Conservation (phyloP, 306 rosid species). For the Sechiopsis laciniata region DNA sequence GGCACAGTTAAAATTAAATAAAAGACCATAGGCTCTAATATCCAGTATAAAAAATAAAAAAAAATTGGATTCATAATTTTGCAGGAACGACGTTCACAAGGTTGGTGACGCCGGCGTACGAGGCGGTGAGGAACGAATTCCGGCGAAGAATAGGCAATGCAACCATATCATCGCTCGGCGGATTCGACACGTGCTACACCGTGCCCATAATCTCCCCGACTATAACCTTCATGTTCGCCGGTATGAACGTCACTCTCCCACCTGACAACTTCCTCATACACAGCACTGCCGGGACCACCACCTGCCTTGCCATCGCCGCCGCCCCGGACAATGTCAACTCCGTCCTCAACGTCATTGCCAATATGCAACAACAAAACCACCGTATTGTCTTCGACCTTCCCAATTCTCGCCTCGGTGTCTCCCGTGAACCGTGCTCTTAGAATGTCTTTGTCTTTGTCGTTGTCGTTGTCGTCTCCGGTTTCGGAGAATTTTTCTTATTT, state of each 20-base stretch:
- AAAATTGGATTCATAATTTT: too few relatives aligned
- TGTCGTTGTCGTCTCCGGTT: not conserved
- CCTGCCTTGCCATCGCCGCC: conserved; percentile 79
- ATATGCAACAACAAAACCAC: conserved; percentile 92
- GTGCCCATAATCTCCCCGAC: conserved; percentile 64
- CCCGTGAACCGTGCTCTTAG: conserved; percentile 68
- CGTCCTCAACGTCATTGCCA: conserved; percentile 82
- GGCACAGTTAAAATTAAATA: too few relatives aligned
- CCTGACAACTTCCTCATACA: conserved; percentile 66
- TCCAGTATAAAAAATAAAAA: too few relatives aligned
- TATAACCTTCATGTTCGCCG: conserved; percentile 69
- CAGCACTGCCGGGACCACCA: conserved; percentile 56
- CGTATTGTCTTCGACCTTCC: conserved; percentile 74
- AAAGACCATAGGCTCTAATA: too few relatives aligned
- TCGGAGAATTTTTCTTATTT: not conserved
- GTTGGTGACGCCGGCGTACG: conserved; percentile 61
- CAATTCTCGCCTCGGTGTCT: conserved; percentile 72
- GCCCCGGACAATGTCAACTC: conserved; percentile 85
- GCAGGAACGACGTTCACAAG: conserved; percentile 86
- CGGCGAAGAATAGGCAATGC: conserved; percentile 45
- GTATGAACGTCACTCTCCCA: conserved; percentile 82
- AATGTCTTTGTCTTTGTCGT: too few relatives aligned
- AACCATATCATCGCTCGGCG: conserved; percentile 56
- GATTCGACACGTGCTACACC: conserved; percentile 82
- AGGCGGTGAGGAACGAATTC: conserved; percentile 66